Evolutionary conservation across 179 eudicot species (phyloP), one percentile per base, ranked within the genome.

Genomic region (Patellifolia procumbens): DNA sequence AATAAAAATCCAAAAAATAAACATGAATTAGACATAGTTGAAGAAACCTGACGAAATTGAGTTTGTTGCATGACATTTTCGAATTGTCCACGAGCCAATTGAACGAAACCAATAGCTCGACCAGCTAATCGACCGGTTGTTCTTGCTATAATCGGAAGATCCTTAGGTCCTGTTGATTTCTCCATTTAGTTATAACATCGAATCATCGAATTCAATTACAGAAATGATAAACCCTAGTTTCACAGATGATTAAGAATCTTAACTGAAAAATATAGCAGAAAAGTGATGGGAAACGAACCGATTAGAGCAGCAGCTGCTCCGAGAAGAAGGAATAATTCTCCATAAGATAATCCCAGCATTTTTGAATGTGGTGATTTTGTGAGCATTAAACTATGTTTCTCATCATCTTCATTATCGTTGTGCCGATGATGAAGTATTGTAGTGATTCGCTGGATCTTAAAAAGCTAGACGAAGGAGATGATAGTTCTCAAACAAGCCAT

Each of bases 291-390:
- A 52, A 46, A 51, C 67, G 12, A 56, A 94, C 97, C 98, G 59
- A 93, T 82, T 17, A 94, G 84, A 70, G 97, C 97, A 74, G 94
- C 97, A 4, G 92, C 87, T 61, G 97, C 97, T 64, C 98, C 98
- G 11, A 94, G 77, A 48, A 91, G 64, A 48, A 94, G 88, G 83
- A 94, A 85, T 29, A 94, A 68, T 83, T 94, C 93, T 48, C 92
- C 97, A 58, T 89, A 88, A 12, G 98, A 94, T 76, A 94, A 76
- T 70, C 98, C 98, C 60, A 94, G 78, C 98, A 94, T 94, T 51
- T 49, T 11, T 37, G 48, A n/a, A 20, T 20, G 70, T 22, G 32
- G n/a, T 4, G 13, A 17, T 19, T 31, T 15, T 22, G 31, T 37
- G 12, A 7, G 20, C 5, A 20, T 42, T 35, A 20, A n/a, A n/a